These are phyloP conservation scores for Fusarium fujikuroi DNA, from an alignment of 2,329 filamentous ascomycete species.

Conservation along the genomic window DNA sequence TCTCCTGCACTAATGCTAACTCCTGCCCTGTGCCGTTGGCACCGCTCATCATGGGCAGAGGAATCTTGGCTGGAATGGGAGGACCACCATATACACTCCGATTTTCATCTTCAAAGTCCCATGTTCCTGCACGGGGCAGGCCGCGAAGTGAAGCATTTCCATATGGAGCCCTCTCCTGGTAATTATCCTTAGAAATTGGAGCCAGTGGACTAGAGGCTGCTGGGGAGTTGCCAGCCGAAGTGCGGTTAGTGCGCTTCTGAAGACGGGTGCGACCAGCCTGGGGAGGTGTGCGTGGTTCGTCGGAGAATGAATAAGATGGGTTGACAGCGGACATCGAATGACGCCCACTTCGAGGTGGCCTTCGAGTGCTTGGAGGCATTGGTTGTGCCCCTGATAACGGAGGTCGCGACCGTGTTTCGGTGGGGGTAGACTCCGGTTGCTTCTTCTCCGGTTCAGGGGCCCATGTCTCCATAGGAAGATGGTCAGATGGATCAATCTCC, in stretches of 20 bases:
- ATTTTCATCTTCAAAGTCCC: conserved; percentile 66
- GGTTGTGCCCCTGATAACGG: conserved; percentile 64
- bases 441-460: conserved; percentile 77
- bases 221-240: conserved; percentile 53
- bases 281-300: conserved; percentile 49
- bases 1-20: conserved; percentile 74
- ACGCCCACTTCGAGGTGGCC: conserved; percentile 62
- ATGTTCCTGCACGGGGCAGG: conserved; percentile 60
- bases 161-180: conserved; percentile 56
- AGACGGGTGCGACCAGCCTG: conserved; percentile 65
- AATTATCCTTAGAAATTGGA: conserved; percentile 63
- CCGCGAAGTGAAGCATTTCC: conserved; percentile 48
- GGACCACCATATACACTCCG: conserved; percentile 60
- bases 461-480: conserved; percentile 81
- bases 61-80: conserved; percentile 77
- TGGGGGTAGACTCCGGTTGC: conserved; percentile 42
- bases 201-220: conserved; percentile 61
- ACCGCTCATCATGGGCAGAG: conserved; percentile 64
- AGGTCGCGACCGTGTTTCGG: conserved; percentile 54
- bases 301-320: conserved; percentile 46
- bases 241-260: conserved; percentile 69
- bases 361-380: conserved; percentile 61
- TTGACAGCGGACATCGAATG: conserved; percentile 57
- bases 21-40: conserved; percentile 57
- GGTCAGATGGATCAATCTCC: conserved; percentile 83